Conservation (phyloP, 176 grass and related monocot genomes). For the Canna indica region DNA sequence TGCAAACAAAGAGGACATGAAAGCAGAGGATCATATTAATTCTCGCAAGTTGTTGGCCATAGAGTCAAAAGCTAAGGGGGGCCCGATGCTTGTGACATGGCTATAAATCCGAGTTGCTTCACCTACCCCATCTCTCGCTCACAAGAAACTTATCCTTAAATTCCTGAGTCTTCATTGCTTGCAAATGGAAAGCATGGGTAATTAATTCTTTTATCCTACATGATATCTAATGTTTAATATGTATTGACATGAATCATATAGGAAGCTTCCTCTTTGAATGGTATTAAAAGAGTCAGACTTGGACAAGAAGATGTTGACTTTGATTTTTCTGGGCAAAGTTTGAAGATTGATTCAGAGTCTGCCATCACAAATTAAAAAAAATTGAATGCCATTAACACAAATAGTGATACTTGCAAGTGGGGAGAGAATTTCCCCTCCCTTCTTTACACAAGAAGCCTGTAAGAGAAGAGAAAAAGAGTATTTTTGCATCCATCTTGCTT, state of each 20-base stretch:
- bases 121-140: too few relatives aligned
- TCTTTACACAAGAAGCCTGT: background rate
- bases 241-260: background rate
- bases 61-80: too few relatives aligned
- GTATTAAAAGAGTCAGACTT: background rate
- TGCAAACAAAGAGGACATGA: background rate
- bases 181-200: too few relatives aligned
- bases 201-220: background rate
- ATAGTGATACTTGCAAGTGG: too few relatives aligned
- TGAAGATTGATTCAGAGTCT: background rate
- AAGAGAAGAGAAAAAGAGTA: background rate
- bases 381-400: too few relatives aligned
- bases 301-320: background rate
- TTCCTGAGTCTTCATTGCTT: too few relatives aligned
- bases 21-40: too few relatives aligned
- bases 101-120: too few relatives aligned
- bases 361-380: too few relatives aligned
- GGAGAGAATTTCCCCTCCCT: background rate
- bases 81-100: too few relatives aligned
- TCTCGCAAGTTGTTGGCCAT: too few relatives aligned
- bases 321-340: background rate
- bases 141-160: too few relatives aligned
- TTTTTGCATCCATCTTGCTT: background rate
- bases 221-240: background rate
- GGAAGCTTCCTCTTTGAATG: background rate